A percentile compares a stretch with the other conserved stretches of the same genome.
phyloP scores from a whole-genome alignment of 805 yeast genomes.

The Nakazawaea holstii region DNA sequence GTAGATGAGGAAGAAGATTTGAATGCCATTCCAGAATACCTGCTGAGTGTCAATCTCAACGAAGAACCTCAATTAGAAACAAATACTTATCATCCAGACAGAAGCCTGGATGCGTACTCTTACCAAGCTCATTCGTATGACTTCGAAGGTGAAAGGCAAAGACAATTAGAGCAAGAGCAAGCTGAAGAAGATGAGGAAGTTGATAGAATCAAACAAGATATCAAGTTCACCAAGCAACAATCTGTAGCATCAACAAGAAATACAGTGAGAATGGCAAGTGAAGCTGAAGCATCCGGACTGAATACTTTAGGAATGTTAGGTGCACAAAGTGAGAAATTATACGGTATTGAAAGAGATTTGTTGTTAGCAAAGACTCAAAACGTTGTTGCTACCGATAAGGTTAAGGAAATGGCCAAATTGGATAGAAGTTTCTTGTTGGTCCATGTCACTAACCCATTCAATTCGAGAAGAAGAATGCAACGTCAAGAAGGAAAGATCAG shows the following conservation, averaged over 20 bases:
- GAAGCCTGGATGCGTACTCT: background rate
- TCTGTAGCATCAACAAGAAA: constrained; percentile 84
- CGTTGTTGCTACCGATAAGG: constrained; percentile 74
- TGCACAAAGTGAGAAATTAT: constrained; percentile 80
- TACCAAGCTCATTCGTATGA: background rate
- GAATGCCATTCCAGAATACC: constrained; percentile 21
- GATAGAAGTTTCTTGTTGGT: constrained; percentile 81
- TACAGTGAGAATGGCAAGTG: constrained; percentile 64
- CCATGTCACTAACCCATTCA: constrained; percentile 81
- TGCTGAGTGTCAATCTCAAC: background rate
- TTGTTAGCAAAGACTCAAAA: constrained; percentile 78
- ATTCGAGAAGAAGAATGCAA: constrained; percentile 68
- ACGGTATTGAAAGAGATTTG: constrained; percentile 71
- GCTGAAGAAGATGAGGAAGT: constrained; percentile 78
- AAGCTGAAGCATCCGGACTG: constrained; percentile 67
- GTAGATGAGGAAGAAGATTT: constrained; percentile 27
- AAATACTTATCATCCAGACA: background rate
- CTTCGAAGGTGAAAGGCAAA: constrained; percentile 20
- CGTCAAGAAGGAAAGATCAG: constrained; percentile 69
- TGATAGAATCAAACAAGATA: constrained; percentile 78
- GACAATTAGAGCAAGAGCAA: constrained; percentile 19
- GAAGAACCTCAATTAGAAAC: background rate
- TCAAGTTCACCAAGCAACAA: constrained; percentile 79
- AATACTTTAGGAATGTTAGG: constrained; percentile 91
- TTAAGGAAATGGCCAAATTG: constrained; percentile 69